phyloP scores from a whole-genome alignment of 2,329 filamentous ascomycete species.

The Chaetomiaceae sp. region DNA sequence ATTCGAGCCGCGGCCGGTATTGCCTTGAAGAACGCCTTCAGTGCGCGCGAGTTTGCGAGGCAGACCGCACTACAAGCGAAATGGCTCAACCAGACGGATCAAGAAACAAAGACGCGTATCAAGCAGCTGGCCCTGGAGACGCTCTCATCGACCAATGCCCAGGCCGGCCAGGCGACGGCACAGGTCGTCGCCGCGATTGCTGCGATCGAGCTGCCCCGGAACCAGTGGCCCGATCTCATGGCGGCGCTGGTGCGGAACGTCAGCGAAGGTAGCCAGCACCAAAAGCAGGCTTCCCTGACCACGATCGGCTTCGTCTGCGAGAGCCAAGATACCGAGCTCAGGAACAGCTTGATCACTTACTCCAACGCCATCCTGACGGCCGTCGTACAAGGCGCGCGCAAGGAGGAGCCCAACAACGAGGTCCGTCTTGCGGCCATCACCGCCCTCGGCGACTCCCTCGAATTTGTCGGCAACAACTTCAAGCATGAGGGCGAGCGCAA shows the following conservation, averaged over 20 bases:
- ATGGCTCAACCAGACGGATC: conserved; percentile 82
- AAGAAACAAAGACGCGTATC: conserved; percentile 77
- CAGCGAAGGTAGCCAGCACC: conserved; percentile 74
- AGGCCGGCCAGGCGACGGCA: conserved; percentile 83
- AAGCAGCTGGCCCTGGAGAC: conserved; percentile 90
- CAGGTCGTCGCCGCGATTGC: conserved; percentile 96
- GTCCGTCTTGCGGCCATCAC: conserved; percentile 90
- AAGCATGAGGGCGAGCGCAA: conserved; percentile 98
- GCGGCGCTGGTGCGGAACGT: conserved; percentile 85
- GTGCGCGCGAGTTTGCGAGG: conserved; percentile 80
- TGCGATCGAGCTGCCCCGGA: conserved; percentile 85
- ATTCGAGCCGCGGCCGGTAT: conserved; percentile 94
- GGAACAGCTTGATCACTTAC: conserved; percentile 74
- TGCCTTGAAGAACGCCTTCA: conserved; percentile 97
- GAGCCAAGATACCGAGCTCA: conserved; percentile 81
- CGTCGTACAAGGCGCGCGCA: conserved; percentile 93
- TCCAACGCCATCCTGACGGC: conserved; percentile 98
- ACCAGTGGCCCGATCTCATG: conserved; percentile 94
- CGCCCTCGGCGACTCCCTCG: conserved; percentile 90
- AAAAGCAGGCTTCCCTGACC: conserved; percentile 91
- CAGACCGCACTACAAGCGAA: conserved; percentile 87
- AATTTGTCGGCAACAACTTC: conserved; percentile 98
- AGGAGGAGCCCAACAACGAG: conserved; percentile 88
- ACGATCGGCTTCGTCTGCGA: conserved; percentile 99
- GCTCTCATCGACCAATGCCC: conserved; percentile 69